Base-by-base conservation (phyloP, 1,139 yeast species). In the Pichia sp. region DNA sequence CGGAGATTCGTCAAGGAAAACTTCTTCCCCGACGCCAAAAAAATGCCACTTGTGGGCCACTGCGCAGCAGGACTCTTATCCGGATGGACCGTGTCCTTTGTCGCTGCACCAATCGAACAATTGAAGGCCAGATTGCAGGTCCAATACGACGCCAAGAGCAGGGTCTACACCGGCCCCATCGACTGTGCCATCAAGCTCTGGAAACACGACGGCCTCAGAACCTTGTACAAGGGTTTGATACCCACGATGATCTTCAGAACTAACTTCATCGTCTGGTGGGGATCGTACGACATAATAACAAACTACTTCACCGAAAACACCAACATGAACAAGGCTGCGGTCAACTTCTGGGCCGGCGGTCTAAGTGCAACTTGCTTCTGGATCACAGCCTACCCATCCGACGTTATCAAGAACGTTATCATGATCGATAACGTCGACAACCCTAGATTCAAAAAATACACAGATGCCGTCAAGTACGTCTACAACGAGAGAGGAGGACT, bases 181-280 rank as follows among this genome's bases (percentile, higher is more conserved):
- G 90, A 88, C 67, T 92, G 92, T 63, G 79, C 79, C 55, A 55
- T 65, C 45, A 79, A 80, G 67, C 75, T 78, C 58, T 80, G 79
- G 69, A 74, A 72, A 61, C 76, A 73, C 56, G 79, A 80, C 34
- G 96, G 96, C 5, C 71, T 86, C n/a, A 70, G 81, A 60, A 87
- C 92, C 0, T 74, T 90, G 16, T 90, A 87, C 69, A 83, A 87
- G 62, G 97, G 96, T 6, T 75, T 91, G 51, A 70, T 84, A n/a
- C 84, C 96, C 12, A 91, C 97, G 0, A 83, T 90, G 87, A 77
- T 91, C 14, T 91, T 91, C 73, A 77, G 97, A 65, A 84, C 96
- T 0, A 88, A 88, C 71, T 91, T 91, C 66, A 76, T 88, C 45
- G 88, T 88, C 59, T 90, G 96, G 95, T 91, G 97, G 97, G 96